Conservation (phyloP, 257 asterid species). For the Anisodus acutangulus region DNA sequence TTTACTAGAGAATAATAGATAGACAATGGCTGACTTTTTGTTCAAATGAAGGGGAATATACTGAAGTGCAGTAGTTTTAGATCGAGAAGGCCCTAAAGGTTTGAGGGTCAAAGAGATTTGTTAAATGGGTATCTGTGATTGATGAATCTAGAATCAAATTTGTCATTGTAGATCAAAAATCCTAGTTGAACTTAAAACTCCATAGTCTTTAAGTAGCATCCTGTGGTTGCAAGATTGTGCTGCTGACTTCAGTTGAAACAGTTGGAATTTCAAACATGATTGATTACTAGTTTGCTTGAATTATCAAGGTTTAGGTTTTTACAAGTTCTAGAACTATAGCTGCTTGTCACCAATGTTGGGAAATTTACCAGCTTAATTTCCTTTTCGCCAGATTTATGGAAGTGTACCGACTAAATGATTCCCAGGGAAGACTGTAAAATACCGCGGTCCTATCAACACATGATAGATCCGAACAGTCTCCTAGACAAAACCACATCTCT, state of each 20-base stretch:
- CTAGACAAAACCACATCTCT: too few species aligned
- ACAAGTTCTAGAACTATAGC: neutral
- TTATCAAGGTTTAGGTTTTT: neutral
- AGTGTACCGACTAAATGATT: too few species aligned
- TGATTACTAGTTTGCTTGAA: neutral
- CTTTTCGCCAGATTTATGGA: too few species aligned
- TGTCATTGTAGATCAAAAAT: neutral
- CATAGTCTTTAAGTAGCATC: neutral
- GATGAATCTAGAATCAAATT: neutral
- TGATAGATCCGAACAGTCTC: too few species aligned
- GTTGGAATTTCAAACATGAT: neutral
- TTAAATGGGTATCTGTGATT: neutral
- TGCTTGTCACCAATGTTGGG: too few species aligned
- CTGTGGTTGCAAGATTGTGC: neutral
- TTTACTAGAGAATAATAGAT: neutral
- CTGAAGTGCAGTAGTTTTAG: neutral
- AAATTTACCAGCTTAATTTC: too few species aligned
- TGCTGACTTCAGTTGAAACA: neutral
- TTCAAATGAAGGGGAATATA: neutral
- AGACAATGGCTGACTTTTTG: neutral
- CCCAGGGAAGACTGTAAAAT: too few species aligned
- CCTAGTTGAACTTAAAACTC: neutral
- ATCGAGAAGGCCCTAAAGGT: neutral
- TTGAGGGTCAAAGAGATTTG: neutral
- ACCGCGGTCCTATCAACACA: too few species aligned